Conservation (phyloP, 192 early-diverging fungal species). For the Linnemannia zychae region DNA sequence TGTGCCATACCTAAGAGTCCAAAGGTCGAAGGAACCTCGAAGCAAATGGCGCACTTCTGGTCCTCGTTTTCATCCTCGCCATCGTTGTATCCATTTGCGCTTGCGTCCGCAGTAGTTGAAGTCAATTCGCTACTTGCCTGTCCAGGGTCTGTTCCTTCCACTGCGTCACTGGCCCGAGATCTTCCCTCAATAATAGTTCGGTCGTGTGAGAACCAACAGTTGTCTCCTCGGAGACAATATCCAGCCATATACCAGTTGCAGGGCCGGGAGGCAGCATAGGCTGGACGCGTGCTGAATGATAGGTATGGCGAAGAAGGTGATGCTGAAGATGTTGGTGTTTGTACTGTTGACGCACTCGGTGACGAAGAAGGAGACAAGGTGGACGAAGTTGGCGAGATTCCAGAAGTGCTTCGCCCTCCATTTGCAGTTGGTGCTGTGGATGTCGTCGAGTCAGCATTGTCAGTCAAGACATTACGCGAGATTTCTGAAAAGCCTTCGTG, state of each 20-base stretch:
- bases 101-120: background rate
- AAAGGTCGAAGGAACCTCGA: constrained; percentile 42
- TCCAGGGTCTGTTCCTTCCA: background rate
- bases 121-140: background rate
- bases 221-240: constrained; percentile 47
- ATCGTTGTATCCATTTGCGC: background rate
- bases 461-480: background rate
- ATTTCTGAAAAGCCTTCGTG: constrained; percentile 40
- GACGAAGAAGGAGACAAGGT: background rate
- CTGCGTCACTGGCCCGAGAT: constrained; percentile 4
- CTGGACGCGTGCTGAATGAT: constrained; percentile 9
- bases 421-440: background rate
- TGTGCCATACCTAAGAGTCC: constrained; percentile 37
- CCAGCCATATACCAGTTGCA: constrained; percentile 53
- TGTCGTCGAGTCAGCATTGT: background rate
- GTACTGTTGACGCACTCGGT: background rate
- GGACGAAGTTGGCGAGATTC: background rate
- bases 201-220: constrained; percentile 54
- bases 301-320: background rate
- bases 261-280: constrained; percentile 23
- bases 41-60: constrained; percentile 48
- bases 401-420: background rate
- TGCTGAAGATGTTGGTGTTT: background rate
- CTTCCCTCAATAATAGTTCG: constrained; percentile 9
- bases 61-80: constrained; percentile 24